Percentiles rank a stretch among this genome's conserved stretches.
phyloP scores from a whole-genome alignment of 1,139 yeast genomes.

The Meyerozyma sp. region DNA sequence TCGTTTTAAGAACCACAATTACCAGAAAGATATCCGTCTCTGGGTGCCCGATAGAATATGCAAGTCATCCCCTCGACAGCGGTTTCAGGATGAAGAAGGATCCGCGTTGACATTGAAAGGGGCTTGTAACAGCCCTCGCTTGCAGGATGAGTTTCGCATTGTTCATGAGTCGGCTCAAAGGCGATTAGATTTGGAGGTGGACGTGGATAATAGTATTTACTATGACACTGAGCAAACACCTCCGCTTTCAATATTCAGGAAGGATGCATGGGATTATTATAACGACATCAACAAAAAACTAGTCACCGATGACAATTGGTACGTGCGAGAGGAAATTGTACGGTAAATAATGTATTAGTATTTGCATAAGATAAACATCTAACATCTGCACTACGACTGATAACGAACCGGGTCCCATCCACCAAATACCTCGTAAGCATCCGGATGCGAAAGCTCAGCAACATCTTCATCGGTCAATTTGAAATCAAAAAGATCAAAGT shows the following conservation, averaged over 20 bases:
- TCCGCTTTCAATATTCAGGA: slow-evolving; percentile 28
- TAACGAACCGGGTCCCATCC: not conserved
- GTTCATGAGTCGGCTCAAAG: slow-evolving; percentile 18
- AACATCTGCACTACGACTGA: not conserved
- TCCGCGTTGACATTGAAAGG: slow-evolving; percentile 16
- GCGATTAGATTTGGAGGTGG: slow-evolving; percentile 19
- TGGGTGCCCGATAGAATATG: slow-evolving; percentile 41
- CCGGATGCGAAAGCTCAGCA: not conserved
- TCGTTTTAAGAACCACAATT: slow-evolving; percentile 26
- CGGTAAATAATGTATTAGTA: not conserved
- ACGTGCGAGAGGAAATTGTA: slow-evolving; percentile 11
- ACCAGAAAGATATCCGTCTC: slow-evolving; percentile 33
- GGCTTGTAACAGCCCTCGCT: slow-evolving; percentile 21
- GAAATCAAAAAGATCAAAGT: not conserved
- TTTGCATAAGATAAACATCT: not conserved
- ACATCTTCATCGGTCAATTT: not conserved
- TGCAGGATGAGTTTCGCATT: slow-evolving; percentile 32
- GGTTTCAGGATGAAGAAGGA: slow-evolving; percentile 21
- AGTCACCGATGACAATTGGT: slow-evolving; percentile 23
- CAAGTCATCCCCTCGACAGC: slow-evolving; percentile 15
- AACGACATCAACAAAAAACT: slow-evolving; percentile 22
- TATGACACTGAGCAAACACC: slow-evolving; percentile 17
- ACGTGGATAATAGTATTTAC: slow-evolving; percentile 18
- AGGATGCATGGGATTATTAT: slow-evolving; percentile 39
- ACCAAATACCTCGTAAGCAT: not conserved